phyloP scores from a whole-genome alignment of 73 alveolate species.

The Paramecium sonneborni region DNA sequence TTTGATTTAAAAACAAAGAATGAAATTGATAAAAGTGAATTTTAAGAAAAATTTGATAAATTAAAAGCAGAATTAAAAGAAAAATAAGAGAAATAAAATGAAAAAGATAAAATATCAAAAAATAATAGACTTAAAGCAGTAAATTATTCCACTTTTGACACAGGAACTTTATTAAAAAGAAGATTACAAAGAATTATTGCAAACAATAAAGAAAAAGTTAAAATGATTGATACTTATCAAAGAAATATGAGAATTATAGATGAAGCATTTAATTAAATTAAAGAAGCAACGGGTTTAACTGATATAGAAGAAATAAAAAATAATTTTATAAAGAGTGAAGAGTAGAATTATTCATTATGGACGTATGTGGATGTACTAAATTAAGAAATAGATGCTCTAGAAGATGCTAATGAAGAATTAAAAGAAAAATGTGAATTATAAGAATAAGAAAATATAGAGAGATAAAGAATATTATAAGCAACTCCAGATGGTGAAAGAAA shows the following conservation, averaged over 20 bases:
- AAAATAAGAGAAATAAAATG: slow-evolving; percentile 7
- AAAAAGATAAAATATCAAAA: slow-evolving; percentile 27
- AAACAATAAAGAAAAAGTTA: slow-evolving; percentile 65
- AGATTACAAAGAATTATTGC: slow-evolving; percentile 63
- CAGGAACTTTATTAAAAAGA: slow-evolving; percentile 58
- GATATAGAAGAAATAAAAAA: slow-evolving; percentile 62
- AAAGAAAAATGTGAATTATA: slow-evolving; percentile 38
- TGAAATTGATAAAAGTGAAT: slow-evolving; percentile 50
- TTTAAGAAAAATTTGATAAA: slow-evolving; percentile 51
- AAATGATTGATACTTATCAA: slow-evolving; percentile 53
- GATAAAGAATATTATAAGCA: slow-evolving; percentile 50
- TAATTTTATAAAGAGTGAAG: slow-evolving; percentile 63
- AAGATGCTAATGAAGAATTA: slow-evolving; percentile 55
- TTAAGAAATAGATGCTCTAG: slow-evolving; percentile 59
- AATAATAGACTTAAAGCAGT: slow-evolving; percentile 15
- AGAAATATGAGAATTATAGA: slow-evolving; percentile 67
- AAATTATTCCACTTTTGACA: slow-evolving; percentile 54
- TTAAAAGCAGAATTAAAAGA: slow-evolving; percentile 40
- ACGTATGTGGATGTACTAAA: slow-evolving; percentile 65
- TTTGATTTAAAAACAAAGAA: slow-evolving; percentile 41
- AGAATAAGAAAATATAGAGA: slow-evolving; percentile 56
- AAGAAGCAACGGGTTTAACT: slow-evolving; percentile 68
- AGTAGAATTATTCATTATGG: slow-evolving; percentile 62
- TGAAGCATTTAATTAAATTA: slow-evolving; percentile 67
- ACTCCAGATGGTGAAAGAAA: slow-evolving; percentile 67